Evolutionary conservation across 176 grass and related monocot genomes (phyloP).

Genomic region (Rhynchospora tenuis): DNA sequence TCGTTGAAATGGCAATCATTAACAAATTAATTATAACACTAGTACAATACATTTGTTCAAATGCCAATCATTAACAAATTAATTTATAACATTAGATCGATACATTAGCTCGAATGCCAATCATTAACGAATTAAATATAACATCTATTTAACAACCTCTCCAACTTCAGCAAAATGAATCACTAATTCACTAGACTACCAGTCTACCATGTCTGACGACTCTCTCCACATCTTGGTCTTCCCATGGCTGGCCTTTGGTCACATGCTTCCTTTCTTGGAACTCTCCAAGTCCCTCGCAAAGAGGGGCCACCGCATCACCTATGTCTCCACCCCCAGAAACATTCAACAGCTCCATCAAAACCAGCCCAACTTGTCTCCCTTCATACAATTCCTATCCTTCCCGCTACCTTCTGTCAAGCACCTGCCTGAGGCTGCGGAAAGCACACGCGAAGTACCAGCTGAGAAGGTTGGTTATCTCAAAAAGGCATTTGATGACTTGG

Average conservation of each 20-base stretch:
- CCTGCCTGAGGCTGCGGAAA: constrained; percentile 34
- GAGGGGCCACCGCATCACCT: constrained; percentile 44
- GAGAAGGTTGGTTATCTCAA: constrained; percentile 30
- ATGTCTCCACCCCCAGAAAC: constrained; percentile 54
- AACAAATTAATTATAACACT: too few species aligned
- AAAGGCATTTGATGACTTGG: constrained; percentile 43
- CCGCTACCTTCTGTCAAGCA: constrained; percentile 20
- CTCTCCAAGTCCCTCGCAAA: constrained; percentile 49
- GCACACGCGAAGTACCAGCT: constrained; percentile 26
- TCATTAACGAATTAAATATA: background rate
- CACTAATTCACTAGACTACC: too few species aligned
- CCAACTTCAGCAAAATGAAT: background rate
- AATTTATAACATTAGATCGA: too few species aligned
- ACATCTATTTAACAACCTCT: background rate
- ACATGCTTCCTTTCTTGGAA: constrained; percentile 48
- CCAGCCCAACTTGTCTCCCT: constrained; percentile 18
- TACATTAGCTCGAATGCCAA: too few species aligned
- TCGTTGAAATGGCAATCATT: too few species aligned
- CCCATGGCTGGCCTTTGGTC: constrained; percentile 76
- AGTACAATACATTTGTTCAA: too few species aligned
- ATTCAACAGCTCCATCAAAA: constrained; percentile 25
- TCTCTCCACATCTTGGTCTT: constrained; percentile 38
- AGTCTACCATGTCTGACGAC: background rate
- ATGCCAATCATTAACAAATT: too few species aligned
- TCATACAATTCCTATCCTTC: constrained; percentile 34